Base-by-base conservation (phyloP, 2,329 filamentous ascomycete species). In the Pestalotiopsis sp. region DNA sequence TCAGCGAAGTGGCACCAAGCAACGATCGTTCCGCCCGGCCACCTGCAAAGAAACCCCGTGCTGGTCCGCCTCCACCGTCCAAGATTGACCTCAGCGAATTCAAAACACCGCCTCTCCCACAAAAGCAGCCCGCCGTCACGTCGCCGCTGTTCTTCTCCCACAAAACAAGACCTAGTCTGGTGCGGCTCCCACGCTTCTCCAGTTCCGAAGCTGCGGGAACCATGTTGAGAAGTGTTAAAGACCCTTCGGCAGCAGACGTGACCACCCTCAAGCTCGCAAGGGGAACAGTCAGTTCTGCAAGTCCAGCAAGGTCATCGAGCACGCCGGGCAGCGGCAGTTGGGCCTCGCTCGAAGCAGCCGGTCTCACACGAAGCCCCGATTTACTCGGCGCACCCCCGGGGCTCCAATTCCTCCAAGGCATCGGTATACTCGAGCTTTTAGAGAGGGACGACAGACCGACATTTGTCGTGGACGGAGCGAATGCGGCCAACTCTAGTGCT, bases 391-490 rank as follows among this genome's bases (percentile, higher is more conserved):
- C 67, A 78, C 62, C 82, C 1, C 83, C 87, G 2, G 83, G 84
- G 4, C 71, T 89, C 59, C 85, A 89, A 65, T 81, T 89, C 65
- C 83, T 95, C 4, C 87, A 88, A 57, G 86, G 87, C 31, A 84
- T 94, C 65, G 90, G 91, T 27, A 85, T 94, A 11, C 80, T 91
- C 23, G 93, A 95, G 77, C 81, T 95, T 52, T 79, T 96, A 56
- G 92, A 95, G 75, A 88, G 92, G 72, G 93, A 96, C 76, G 88
- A 91, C 64, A 84, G 93, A 61, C 93, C 92, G 2, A 93, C 91
- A 0, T 94, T 95, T 74, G 86, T 95, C 57, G 84, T 95, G 41
- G 92, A 95, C 74, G 80, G 93, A 65, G 83, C 84, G 7, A 88
- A 91, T 74, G 78, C 84, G 1, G 78, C 81, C n/a, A 91, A 90